Conservation (phyloP, 495 filamentous ascomycete genomes). For the Physcia stellaris region DNA sequence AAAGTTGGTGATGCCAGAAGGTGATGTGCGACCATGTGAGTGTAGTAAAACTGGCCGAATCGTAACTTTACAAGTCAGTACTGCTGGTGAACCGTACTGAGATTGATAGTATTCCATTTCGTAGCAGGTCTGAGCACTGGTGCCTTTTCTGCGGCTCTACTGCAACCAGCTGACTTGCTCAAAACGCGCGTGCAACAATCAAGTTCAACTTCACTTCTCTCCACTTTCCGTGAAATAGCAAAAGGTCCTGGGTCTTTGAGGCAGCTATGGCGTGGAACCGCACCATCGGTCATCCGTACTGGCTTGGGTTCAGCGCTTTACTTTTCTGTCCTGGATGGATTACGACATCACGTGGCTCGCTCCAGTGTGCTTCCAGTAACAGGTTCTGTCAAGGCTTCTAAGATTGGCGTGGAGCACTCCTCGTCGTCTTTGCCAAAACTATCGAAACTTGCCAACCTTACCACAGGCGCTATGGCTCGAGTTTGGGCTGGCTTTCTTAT, state of each 20-base stretch:
- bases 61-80: too few species aligned
- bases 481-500: slow-evolving; percentile 77
- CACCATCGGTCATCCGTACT: slow-evolving; percentile 83
- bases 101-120: slow-evolving; percentile 73
- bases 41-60: too few species aligned
- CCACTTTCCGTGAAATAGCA: slow-evolving; percentile 56
- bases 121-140: slow-evolving; percentile 77
- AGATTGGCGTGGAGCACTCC: slow-evolving; percentile 15
- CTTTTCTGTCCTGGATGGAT: slow-evolving; percentile 74
- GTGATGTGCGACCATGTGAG: too few species aligned
- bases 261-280: slow-evolving; percentile 86
- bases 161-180: slow-evolving; percentile 90
- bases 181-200: slow-evolving; percentile 88
- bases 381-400: slow-evolving; percentile 6
- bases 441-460: slow-evolving; percentile 70
- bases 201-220: slow-evolving; percentile 47
- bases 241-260: slow-evolving; percentile 46
- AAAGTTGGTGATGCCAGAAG: too few species aligned
- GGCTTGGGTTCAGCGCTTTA: slow-evolving; percentile 89
- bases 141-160: slow-evolving; percentile 69
- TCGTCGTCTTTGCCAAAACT: slow-evolving; percentile 75
- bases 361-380: slow-evolving; percentile 24
- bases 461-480: slow-evolving; percentile 70
- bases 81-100: too few species aligned
- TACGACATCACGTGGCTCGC: slow-evolving; percentile 56